Conservation (phyloP, 768 basidiomycete genomes). For the Naematelia aurantialba region DNA sequence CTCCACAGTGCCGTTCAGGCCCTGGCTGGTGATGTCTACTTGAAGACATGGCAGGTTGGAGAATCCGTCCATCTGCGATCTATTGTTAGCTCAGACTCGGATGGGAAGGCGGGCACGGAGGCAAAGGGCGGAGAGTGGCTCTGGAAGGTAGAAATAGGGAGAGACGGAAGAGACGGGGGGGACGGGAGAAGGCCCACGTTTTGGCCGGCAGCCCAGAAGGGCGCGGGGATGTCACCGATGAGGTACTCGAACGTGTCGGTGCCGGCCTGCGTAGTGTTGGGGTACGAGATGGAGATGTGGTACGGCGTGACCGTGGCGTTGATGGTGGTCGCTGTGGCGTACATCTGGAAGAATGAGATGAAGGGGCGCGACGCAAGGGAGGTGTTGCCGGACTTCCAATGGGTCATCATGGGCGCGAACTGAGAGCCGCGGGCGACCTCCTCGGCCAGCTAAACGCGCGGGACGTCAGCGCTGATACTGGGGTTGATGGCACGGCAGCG, state of each 20-base stretch:
- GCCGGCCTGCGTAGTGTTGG: slow-evolving; percentile 7
- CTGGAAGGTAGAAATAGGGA: too few relatives aligned
- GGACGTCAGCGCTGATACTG: too few relatives aligned
- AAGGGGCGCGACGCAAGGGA: slow-evolving; percentile 5
- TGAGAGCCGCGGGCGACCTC: slow-evolving; percentile 4
- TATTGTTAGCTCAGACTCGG: too few relatives aligned
- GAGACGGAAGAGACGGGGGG: too few relatives aligned
- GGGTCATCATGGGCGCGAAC: slow-evolving; percentile 13
- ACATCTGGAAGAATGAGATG: slow-evolving; percentile 16
- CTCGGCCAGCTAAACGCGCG: slow-evolving; percentile 10
- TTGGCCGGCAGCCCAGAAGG: slow-evolving; percentile 8
- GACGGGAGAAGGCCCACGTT: too few relatives aligned
- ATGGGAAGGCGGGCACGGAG: too few relatives aligned
- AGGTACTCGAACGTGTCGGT: slow-evolving; percentile 10
- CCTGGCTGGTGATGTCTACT: too few relatives aligned
- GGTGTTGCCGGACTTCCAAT: slow-evolving; percentile 15
- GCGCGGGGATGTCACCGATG: slow-evolving; percentile 14
- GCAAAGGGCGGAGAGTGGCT: too few relatives aligned
- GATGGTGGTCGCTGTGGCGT: slow-evolving; percentile 7
- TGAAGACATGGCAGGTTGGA: too few relatives aligned
- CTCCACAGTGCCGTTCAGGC: too few relatives aligned
- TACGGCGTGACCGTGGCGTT: slow-evolving; percentile 12
- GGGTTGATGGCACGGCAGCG: too few relatives aligned
- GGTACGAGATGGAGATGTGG: slow-evolving; percentile 8
- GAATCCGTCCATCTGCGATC: too few relatives aligned